Conservation (phyloP, 2,329 filamentous ascomycete genomes). For the Fragosphaeria purpurea region DNA sequence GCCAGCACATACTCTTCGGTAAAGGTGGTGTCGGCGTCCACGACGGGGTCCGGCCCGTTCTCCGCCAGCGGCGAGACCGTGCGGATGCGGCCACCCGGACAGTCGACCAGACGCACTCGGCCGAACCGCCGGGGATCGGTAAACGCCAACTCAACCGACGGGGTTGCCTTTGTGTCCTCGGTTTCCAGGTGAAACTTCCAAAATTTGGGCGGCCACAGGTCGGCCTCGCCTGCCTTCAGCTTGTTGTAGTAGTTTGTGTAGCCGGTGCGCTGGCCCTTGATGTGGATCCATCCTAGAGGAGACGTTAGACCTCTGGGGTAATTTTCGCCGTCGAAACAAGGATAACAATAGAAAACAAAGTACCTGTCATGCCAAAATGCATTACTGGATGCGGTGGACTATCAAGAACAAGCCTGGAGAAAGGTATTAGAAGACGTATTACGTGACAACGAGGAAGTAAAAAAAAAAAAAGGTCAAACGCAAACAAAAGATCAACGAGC, state of each 20-base stretch:
- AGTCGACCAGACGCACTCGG: constrained; percentile 73
- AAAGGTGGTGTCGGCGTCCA: constrained; percentile 63
- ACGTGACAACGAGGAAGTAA: background rate
- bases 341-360: too few relatives aligned
- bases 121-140: constrained; percentile 73
- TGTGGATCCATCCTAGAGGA: constrained; percentile 66
- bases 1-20: constrained; percentile 64
- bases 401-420: constrained; percentile 44
- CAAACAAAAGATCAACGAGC: background rate
- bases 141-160: constrained; percentile 59
- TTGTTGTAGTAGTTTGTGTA: constrained; percentile 78
- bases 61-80: constrained; percentile 70
- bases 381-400: constrained; percentile 78
- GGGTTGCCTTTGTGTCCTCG: constrained; percentile 43
- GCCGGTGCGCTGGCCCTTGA: constrained; percentile 64
- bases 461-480: background rate
- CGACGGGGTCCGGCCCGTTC: constrained; percentile 87
- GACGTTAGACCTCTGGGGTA: background rate
- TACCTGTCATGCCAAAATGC: constrained; percentile 69
- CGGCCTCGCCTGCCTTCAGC: constrained; percentile 47
- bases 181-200: constrained; percentile 78
- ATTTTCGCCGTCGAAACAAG: too few relatives aligned
- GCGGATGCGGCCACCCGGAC: constrained; percentile 64
- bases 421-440: too few relatives aligned
- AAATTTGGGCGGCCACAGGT: constrained; percentile 76